Percentiles rank a stretch among this genome's conserved stretches.
These are phyloP conservation scores for Populus trichocarpa DNA, from an alignment of 441 rosid species.

Conservation along the genomic window DNA sequence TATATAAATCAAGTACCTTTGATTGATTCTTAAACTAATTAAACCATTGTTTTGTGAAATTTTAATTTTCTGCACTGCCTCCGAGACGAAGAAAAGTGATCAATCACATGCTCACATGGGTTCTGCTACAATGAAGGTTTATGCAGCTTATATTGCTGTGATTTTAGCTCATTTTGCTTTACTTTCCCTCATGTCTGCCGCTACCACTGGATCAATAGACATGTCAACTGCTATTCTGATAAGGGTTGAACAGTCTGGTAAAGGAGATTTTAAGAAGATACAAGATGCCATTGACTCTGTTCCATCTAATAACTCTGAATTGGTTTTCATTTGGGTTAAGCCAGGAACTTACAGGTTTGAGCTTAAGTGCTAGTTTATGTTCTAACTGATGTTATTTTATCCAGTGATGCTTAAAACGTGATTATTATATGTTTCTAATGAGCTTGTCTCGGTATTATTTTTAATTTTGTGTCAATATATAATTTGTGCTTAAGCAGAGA, in stretches of 20 bases:
- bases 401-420: neutral
- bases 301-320: constrained; percentile 41
- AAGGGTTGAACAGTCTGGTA: constrained; percentile 62
- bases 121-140: constrained; percentile 21
- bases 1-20: neutral
- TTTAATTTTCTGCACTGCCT: neutral
- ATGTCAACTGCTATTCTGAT: constrained; percentile 44
- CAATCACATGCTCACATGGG: constrained; percentile 30
- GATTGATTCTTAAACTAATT: constrained; percentile 18
- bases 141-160: constrained; percentile 1
- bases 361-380: neutral
- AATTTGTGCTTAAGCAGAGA: neutral
- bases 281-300: constrained; percentile 59
- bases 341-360: constrained; percentile 67
- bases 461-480: too few species aligned
- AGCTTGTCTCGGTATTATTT: neutral
- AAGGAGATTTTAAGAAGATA: constrained; percentile 61
- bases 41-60: constrained; percentile 7
- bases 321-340: constrained; percentile 49
- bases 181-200: constrained; percentile 20
- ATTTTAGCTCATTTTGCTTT: constrained; percentile 21
- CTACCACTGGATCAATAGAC: constrained; percentile 23
- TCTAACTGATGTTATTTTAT: neutral
- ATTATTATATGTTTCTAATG: neutral
- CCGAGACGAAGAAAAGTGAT: neutral